These are phyloP conservation scores for Rhodotorula babjevae DNA, from an alignment of 768 basidiomycete genomes.

Conservation along the genomic window DNA sequence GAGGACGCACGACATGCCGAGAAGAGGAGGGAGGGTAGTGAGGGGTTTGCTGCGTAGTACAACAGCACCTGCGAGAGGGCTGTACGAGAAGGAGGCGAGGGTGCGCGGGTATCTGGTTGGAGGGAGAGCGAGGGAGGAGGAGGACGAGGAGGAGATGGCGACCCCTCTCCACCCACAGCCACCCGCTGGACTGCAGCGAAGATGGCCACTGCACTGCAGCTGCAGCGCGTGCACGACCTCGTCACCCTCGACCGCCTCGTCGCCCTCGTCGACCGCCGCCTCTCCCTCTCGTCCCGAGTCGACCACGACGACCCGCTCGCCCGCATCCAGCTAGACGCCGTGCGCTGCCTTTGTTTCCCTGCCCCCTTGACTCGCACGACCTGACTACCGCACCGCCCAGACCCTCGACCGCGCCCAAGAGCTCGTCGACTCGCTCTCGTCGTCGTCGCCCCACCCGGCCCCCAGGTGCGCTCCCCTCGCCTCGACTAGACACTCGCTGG, in stretches of 20 bases:
- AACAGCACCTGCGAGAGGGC: neutral
- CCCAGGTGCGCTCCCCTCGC: neutral
- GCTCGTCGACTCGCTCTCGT: conserved; percentile 6
- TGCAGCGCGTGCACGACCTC: neutral
- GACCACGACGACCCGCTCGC: neutral
- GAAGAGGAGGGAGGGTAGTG: neutral
- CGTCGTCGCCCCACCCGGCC: neutral
- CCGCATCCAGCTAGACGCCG: conserved; percentile 9
- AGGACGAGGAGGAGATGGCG: neutral
- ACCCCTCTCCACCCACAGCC: neutral
- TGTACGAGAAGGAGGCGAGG: neutral
- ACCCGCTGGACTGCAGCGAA: neutral
- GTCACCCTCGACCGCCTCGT: conserved; percentile 9
- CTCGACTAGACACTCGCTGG: neutral
- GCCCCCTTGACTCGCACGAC: neutral
- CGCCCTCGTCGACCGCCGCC: neutral
- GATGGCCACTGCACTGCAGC: neutral
- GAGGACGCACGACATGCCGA: conserved; percentile 26
- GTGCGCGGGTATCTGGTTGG: neutral
- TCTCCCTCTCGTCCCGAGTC: neutral
- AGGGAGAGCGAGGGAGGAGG: neutral
- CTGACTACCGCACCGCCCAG: neutral
- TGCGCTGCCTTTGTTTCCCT: neutral
- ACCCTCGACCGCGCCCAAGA: conserved; percentile 12
- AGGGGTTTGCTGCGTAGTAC: conserved; percentile 19